Conservation (phyloP, 176 grass and related monocot genomes). For the Calamus simplicifolius region DNA sequence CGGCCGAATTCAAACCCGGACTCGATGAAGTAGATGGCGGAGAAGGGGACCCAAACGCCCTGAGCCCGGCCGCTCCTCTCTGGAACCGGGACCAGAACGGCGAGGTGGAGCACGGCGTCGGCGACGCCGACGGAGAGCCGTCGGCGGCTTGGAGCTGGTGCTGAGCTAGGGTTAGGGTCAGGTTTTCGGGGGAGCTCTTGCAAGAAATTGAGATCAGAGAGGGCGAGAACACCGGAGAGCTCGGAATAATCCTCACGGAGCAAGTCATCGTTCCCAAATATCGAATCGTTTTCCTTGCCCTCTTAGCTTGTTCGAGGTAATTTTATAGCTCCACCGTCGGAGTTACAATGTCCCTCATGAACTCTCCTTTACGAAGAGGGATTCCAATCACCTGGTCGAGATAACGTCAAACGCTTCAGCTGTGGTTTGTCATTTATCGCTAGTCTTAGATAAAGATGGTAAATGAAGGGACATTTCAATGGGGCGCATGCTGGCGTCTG, state of each 20-base stretch:
- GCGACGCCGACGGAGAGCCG: conserved; percentile 28
- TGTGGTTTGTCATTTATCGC: too few relatives aligned
- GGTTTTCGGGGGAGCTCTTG: conserved; percentile 72
- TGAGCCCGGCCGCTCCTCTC: conserved; percentile 1
- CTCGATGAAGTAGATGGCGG: conserved; percentile 3
- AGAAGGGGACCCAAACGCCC: conserved; percentile 5
- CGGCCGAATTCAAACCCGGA: background rate
- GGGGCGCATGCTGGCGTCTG: too few relatives aligned
- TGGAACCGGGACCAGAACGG: conserved; percentile 32
- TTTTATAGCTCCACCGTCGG: too few relatives aligned
- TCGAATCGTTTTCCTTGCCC: too few relatives aligned
- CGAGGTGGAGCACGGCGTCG: conserved; percentile 7
- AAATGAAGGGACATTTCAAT: too few relatives aligned
- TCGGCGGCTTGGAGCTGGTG: conserved; percentile 21
- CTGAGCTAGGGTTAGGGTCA: conserved; percentile 25
- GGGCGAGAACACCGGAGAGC: conserved; percentile 81
- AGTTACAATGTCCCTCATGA: too few relatives aligned
- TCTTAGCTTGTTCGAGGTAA: too few relatives aligned
- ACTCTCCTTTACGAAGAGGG: too few relatives aligned
- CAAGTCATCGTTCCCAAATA: conserved; percentile 41
- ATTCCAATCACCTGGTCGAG: too few relatives aligned
- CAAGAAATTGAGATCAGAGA: conserved; percentile 62
- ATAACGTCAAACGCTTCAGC: too few relatives aligned
- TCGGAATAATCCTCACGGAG: conserved; percentile 74
- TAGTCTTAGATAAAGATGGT: too few relatives aligned